phyloP scores from a whole-genome alignment of 306 rosid species.

The Bauhinia variegata region DNA sequence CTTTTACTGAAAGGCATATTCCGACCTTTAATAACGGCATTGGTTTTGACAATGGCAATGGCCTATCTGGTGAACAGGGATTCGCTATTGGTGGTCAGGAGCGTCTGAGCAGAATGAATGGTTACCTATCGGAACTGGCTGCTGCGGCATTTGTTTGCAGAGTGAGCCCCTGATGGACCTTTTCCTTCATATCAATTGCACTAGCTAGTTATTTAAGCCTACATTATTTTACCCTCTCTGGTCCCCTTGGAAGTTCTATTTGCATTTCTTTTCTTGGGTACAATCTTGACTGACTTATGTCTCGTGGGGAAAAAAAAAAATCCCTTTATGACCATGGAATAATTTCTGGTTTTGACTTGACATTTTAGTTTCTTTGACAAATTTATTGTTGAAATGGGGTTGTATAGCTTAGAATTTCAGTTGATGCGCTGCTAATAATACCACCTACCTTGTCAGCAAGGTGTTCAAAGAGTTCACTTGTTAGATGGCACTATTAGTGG shows the following conservation, averaged over 20 bases:
- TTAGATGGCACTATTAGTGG: constrained; percentile 93
- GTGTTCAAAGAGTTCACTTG: constrained; percentile 98
- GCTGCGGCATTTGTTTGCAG: constrained; percentile 98
- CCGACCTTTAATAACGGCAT: constrained; percentile 79
- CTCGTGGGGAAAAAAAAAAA: not conserved
- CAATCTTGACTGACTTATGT: not conserved
- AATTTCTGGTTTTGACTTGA: constrained; percentile 15
- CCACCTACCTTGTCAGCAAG: constrained; percentile 71
- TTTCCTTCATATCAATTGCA: constrained; percentile 6
- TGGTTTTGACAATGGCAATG: constrained; percentile 88
- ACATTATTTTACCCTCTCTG: constrained; percentile 1
- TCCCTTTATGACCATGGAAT: not conserved
- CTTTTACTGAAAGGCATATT: constrained; percentile 40
- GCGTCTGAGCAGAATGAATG: constrained; percentile 80
- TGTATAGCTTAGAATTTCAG: constrained; percentile 38
- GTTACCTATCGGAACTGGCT: constrained; percentile 95
- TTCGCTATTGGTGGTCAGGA: constrained; percentile 93
- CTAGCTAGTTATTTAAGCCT: constrained; percentile 27
- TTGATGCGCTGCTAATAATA: constrained; percentile 42
- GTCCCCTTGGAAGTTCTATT: not conserved
- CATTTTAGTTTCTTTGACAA: constrained; percentile 28
- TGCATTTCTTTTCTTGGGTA: not conserved
- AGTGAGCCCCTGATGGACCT: constrained; percentile 52
- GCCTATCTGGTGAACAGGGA: constrained; percentile 80
- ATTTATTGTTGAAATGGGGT: constrained; percentile 22